Base-by-base conservation (phyloP, 2,329 filamentous ascomycete genomes). In the Aspergillus pseudotamarii region DNA sequence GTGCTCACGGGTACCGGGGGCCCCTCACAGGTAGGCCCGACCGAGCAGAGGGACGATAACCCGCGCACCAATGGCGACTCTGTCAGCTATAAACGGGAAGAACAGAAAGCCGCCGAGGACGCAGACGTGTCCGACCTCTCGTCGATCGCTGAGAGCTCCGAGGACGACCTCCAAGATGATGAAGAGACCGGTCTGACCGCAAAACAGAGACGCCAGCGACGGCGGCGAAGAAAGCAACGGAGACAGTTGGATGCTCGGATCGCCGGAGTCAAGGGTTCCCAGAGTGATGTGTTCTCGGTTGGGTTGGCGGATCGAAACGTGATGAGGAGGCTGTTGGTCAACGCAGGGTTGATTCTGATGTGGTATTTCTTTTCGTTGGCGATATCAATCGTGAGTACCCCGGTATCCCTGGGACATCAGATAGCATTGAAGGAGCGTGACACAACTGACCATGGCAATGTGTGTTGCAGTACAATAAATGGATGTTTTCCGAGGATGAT, bases 361-460 rank as follows among this genome's bases (percentile, higher is more conserved):
- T 99, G 95, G 94, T 95, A 92, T 75, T 81, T 93, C 45, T 98
- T 98, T 79, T 97, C 94, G 21, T 86, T 98, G 68, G 93, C 92
- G 57, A 97, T 97, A 76, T 96, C 93, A 65, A 85, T 97, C 71
- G 91, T 94, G 85, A 82, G 90, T 83, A 50, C 36, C 41, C 26
- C 23, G 45, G 38, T 32, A 2, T 34, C 26, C 30, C 19, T 28
- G 5, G 50, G 32, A 57, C 9, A 36, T 32, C 30, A 30, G 53
- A 60, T 60, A 14, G 21, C 16, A 23, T 23, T 32, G 23, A 10
- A 34, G 11, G 21, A 23, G 8, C 46, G 23, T 57, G 51, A 36
- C 51, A 48, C 46, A 30, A 61, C 55, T 57, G 34, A 41, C 45
- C 32, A 9, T 21, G 46, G 46, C 26, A 23, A 9, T 28, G 21